Evolutionary conservation across 306 rosid species (phyloP).

Genomic region (Biancaea sappan): DNA sequence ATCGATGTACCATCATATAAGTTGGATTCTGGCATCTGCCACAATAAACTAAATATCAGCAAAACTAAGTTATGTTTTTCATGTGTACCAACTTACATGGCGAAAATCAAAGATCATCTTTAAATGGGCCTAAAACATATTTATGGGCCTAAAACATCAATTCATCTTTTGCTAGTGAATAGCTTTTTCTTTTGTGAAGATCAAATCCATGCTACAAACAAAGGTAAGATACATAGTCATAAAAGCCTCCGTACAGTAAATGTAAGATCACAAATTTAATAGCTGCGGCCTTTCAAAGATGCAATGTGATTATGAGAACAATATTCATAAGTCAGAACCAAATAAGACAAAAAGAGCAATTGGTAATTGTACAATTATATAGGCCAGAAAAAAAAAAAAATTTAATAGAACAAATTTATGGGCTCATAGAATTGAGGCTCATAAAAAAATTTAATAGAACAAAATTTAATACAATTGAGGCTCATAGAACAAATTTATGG

Average conservation of each 20-base stretch:
- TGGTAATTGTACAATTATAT: neutral
- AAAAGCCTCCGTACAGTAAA: neutral
- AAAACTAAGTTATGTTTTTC: conserved; percentile 1
- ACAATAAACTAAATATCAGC: conserved; percentile 36
- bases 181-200: neutral
- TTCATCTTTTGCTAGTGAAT: neutral
- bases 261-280: neutral
- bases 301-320: too few relatives aligned
- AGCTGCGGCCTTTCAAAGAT: neutral
- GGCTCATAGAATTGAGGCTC: too few relatives aligned
- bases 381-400: conserved; percentile 13
- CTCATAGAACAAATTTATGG: neutral
- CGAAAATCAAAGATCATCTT: conserved; percentile 16
- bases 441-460: too few relatives aligned
- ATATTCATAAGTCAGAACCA: neutral
- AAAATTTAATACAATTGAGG: too few relatives aligned
- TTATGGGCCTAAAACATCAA: neutral
- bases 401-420: too few relatives aligned
- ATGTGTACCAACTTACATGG: neutral
- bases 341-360: neutral
- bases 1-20: conserved; percentile 48
- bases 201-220: neutral
- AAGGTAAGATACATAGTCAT: conserved; percentile 1
- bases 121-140: too few relatives aligned
- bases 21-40: conserved; percentile 68